Conservation (phyloP, 1,139 yeast species). For the Kodamaea fungicola region DNA sequence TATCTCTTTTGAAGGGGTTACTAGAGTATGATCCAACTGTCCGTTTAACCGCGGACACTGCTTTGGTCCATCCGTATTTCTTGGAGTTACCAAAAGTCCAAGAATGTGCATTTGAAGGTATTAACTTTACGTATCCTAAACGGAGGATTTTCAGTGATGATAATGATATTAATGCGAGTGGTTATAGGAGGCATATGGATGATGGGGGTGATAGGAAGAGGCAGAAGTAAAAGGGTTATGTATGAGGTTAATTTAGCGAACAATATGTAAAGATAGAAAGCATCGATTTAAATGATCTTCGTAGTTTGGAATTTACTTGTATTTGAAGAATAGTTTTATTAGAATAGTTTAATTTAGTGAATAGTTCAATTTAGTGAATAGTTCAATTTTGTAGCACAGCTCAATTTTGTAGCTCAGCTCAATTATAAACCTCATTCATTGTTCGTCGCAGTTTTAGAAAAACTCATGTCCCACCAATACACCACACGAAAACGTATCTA, state of each 20-base stretch:
- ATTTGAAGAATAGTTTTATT: too few relatives aligned
- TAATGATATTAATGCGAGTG: conserved; percentile 52
- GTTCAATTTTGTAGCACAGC: too few relatives aligned
- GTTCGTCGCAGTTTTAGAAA: too few relatives aligned
- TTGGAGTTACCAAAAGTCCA: conserved; percentile 61
- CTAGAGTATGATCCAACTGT: conserved; percentile 82
- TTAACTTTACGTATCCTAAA: conserved; percentile 61
- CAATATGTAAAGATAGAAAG: not conserved
- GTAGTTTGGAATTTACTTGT: too few relatives aligned
- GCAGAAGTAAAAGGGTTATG: conserved; percentile 12
- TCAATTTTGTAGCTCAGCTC: too few relatives aligned
- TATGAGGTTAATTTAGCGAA: not conserved
- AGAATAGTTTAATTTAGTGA: too few relatives aligned
- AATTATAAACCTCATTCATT: too few relatives aligned
- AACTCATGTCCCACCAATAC: too few relatives aligned
- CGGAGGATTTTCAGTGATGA: conserved; percentile 78
- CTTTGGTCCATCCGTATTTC: conserved; percentile 76
- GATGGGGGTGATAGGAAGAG: conserved; percentile 22
- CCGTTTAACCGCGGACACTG: conserved; percentile 66
- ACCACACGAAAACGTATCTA: conserved; percentile 22
- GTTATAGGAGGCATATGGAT: conserved; percentile 19
- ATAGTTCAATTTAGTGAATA: too few relatives aligned
- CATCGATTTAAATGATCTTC: too few relatives aligned
- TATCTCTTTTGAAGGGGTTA: conserved; percentile 59
- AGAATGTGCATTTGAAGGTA: conserved; percentile 68